These are phyloP conservation scores for Ensete ventricosum DNA, from an alignment of 176 grass and related monocot species.

Conservation along the genomic window DNA sequence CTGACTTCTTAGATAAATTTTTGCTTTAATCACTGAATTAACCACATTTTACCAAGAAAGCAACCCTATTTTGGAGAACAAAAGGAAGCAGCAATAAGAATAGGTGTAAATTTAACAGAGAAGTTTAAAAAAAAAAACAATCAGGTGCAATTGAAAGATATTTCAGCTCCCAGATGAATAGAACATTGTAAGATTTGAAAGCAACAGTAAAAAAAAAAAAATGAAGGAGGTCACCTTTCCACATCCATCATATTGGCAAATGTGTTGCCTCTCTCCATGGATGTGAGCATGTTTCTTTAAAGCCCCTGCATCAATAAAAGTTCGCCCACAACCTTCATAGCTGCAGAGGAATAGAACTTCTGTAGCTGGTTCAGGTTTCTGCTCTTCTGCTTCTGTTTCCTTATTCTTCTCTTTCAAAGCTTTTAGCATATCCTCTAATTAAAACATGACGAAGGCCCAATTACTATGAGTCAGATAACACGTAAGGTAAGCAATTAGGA, in stretches of 20 bases:
- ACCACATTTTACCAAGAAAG: neutral
- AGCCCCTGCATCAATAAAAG: slow-evolving; percentile 60
- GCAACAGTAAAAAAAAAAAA: neutral
- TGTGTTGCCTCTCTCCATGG: slow-evolving; percentile 76
- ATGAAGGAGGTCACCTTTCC: slow-evolving; percentile 45
- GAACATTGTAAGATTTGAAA: neutral
- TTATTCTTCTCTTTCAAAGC: slow-evolving; percentile 57
- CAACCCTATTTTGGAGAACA: neutral
- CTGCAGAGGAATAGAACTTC: slow-evolving; percentile 91
- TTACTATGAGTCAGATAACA: slow-evolving; percentile 3
- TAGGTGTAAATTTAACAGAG: neutral
- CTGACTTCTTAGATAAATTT: neutral
- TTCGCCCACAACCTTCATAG: slow-evolving; percentile 77
- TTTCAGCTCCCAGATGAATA: too few species aligned
- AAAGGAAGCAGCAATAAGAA: neutral
- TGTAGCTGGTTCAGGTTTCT: slow-evolving; percentile 50
- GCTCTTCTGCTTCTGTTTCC: slow-evolving; percentile 35
- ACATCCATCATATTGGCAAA: slow-evolving; percentile 77
- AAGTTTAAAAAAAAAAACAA: too few species aligned
- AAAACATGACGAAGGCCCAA: slow-evolving; percentile 3
- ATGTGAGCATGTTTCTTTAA: slow-evolving; percentile 77
- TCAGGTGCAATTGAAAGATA: too few species aligned
- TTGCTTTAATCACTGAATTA: neutral
- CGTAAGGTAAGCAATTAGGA: neutral
- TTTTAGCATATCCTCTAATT: slow-evolving; percentile 63